These are phyloP conservation scores for Fusarium luffae DNA, from an alignment of 2,329 filamentous ascomycete species.

Conservation along the genomic window DNA sequence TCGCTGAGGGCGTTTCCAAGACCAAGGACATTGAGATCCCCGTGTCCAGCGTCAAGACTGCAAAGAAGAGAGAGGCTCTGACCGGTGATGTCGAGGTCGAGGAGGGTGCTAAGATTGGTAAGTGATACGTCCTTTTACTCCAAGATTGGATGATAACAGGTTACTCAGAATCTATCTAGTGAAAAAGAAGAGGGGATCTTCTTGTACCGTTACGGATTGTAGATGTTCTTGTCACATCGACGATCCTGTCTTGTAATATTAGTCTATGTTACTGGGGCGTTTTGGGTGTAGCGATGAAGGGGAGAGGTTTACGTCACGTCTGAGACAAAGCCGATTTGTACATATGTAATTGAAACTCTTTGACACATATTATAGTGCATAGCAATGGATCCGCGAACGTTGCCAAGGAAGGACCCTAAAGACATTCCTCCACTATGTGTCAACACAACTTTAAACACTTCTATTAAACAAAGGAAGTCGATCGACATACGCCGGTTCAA, in stretches of 20 bases:
- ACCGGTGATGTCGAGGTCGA: neutral
- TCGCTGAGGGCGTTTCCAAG: neutral
- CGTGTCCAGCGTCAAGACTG: neutral
- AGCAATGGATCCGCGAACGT: too few relatives aligned
- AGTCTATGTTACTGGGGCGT: neutral
- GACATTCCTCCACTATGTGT: too few relatives aligned
- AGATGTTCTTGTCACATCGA: slow-evolving; percentile 7
- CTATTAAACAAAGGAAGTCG: too few relatives aligned
- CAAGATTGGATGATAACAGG: neutral
- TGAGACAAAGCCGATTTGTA: neutral
- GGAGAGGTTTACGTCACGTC: too few relatives aligned
- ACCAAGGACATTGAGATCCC: slow-evolving; percentile 17
- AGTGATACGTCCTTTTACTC: neutral
- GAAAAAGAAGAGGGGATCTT: slow-evolving; percentile 5
- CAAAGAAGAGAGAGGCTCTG: slow-evolving; percentile 11
- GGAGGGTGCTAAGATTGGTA: slow-evolving; percentile 3
- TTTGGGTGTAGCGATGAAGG: neutral
- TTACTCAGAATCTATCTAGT: slow-evolving; percentile 21
- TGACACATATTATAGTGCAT: too few relatives aligned
- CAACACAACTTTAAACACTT: too few relatives aligned
- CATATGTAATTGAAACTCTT: neutral
- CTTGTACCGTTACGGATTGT: slow-evolving; percentile 7
- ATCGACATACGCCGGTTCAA: too few relatives aligned
- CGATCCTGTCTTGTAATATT: neutral
- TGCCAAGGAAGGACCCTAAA: too few relatives aligned